phyloP scores from a whole-genome alignment of 1,139 yeast species.

The Blastobotrys proliferans region DNA sequence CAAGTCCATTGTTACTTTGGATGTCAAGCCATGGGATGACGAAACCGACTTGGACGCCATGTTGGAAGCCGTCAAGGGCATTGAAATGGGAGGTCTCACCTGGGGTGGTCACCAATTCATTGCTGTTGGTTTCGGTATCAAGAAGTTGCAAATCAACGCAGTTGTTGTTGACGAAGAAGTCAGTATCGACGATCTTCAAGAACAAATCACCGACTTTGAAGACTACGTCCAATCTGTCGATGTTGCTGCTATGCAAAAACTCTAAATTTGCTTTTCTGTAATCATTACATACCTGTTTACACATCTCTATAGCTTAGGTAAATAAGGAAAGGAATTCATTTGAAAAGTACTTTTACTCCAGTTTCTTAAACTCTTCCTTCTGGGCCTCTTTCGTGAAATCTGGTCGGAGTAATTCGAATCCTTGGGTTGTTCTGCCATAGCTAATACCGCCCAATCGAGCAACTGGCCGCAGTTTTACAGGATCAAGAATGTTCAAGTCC shows the following conservation, averaged over 20 bases:
- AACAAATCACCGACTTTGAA: slow-evolving; percentile 85
- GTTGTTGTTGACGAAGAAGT: slow-evolving; percentile 97
- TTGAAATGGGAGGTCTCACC: slow-evolving; percentile 85
- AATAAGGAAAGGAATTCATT: too few species aligned
- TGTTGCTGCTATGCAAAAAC: slow-evolving; percentile 62
- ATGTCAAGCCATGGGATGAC: slow-evolving; percentile 99
- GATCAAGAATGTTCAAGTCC: slow-evolving; percentile 41
- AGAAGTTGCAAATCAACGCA: slow-evolving; percentile 97
- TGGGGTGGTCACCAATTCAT: slow-evolving; percentile 99
- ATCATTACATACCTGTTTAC: too few species aligned
- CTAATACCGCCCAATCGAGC: slow-evolving; percentile 54
- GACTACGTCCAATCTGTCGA: slow-evolving; percentile 99
- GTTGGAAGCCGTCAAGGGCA: slow-evolving; percentile 76
- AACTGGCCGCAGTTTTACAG: slow-evolving; percentile 49
- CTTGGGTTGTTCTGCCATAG: slow-evolving; percentile 44
- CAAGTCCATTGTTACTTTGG: slow-evolving; percentile 92
- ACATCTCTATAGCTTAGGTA: too few species aligned
- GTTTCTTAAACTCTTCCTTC: neutral
- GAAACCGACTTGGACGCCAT: slow-evolving; percentile 92
- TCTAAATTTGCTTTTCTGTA: too few species aligned
- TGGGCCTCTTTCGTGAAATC: slow-evolving; percentile 23
- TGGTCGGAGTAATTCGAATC: slow-evolving; percentile 45
- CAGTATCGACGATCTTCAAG: slow-evolving; percentile 86
- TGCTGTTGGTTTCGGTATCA: slow-evolving; percentile 99
- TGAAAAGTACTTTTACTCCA: too few species aligned